Conservation (phyloP, 1,139 yeast genomes). For the Candida tropicalis region DNA sequence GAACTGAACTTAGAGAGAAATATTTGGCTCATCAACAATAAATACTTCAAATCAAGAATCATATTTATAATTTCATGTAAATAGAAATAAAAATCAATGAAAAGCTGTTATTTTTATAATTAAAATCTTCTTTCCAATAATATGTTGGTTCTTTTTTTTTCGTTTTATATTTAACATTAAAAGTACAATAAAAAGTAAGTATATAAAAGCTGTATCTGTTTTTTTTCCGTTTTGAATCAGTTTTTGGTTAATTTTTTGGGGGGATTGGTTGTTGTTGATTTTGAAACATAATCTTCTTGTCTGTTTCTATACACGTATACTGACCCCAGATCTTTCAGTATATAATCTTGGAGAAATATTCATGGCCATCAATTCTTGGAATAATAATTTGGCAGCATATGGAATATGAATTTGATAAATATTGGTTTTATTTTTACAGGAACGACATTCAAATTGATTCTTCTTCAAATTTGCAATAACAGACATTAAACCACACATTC, state of each 20-base stretch:
- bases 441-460: conserved; percentile 96
- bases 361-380: conserved; percentile 99
- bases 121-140: too few species aligned
- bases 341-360: conserved; percentile 87
- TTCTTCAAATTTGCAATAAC: conserved; percentile 97
- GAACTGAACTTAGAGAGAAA: conserved; percentile 38
- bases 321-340: conserved; percentile 59
- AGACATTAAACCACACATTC: conserved; percentile 96
- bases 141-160: conserved; percentile 1
- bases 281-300: too few species aligned
- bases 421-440: conserved; percentile 97
- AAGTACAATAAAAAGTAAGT: conserved; percentile 7
- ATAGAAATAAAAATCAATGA: conserved; percentile 3
- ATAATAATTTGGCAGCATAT: conserved; percentile 92
- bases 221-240: background rate
- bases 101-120: too few species aligned
- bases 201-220: conserved; percentile 1
- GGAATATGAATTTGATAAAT: conserved; percentile 97
- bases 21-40: conserved; percentile 23
- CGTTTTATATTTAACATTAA: too few species aligned
- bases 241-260: too few species aligned
- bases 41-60: background rate
- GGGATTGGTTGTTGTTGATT: too few species aligned
- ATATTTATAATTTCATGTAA: conserved; percentile 10
- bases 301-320: conserved; percentile 42